Evolutionary conservation across 306 rosid genomes (phyloP).

Genomic region (Trichosanthes cucumerina): DNA sequence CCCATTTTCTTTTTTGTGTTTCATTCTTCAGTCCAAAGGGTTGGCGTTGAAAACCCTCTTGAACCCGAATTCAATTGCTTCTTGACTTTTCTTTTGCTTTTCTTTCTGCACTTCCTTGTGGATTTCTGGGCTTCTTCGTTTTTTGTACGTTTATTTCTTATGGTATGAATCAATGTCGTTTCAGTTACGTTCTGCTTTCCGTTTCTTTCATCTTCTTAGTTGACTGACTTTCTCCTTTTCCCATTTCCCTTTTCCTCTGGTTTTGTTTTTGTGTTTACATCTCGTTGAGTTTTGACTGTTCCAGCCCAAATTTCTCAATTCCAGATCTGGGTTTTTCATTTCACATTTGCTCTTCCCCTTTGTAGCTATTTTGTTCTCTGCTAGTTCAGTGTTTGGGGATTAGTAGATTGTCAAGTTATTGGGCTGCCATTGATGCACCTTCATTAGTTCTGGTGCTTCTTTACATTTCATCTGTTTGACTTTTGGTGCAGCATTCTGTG

Average conservation of each 20-base stretch:
- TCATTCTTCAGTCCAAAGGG: not conserved
- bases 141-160: not conserved
- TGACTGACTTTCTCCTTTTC: not conserved
- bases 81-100: not conserved
- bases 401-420: not conserved
- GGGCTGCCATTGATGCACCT: not conserved
- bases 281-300: not conserved
- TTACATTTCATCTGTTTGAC: not conserved
- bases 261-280: conserved; percentile 1
- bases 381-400: not conserved
- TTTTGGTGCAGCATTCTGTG: not conserved
- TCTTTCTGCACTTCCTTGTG: not conserved
- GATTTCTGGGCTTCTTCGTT: not conserved
- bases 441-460: not conserved
- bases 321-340: conserved; percentile 33
- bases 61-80: not conserved
- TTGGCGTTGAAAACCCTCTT: not conserved
- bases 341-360: not conserved
- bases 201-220: not conserved
- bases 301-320: not conserved
- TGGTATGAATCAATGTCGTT: not conserved
- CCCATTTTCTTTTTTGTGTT: not conserved
- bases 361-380: not conserved
- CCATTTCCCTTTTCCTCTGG: not conserved
- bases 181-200: not conserved